Evolutionary conservation across 2,329 filamentous ascomycete species (phyloP), one percentile per base, ranked within the genome.

Genomic region (Dryadomyces quercivorus): DNA sequence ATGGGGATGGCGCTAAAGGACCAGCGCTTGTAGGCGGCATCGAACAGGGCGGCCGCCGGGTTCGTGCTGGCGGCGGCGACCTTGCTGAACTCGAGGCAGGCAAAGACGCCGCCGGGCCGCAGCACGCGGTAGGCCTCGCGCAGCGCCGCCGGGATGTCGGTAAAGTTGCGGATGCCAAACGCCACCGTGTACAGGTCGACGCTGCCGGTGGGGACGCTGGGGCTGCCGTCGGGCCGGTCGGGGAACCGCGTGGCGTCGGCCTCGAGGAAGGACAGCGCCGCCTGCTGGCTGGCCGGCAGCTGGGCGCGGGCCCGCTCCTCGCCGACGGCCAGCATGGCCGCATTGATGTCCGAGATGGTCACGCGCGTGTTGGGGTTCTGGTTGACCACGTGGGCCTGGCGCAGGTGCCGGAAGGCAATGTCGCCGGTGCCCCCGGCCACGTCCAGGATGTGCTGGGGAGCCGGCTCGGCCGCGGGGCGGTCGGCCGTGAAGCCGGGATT

Each of bases 121-220:
- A 98, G 76, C 2, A 97, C 89, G 7, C 93, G 82, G 70, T 84
- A 84, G 0, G 93, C 93, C 67, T 97, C 91, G 40, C 76, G 72
- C 55, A 98, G 72, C 0, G 92, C 94, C 0, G 80, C 79, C 50
- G 87, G 84, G 66, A 96, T 95, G 71, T 95, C 84, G 54, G 88
- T 93, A 72, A 98, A 98, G 71, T 98, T 98, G 52, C 93, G 81
- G 66, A 98, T 97, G 36, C 93, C 93, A 65, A 98, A 98, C 0
- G 92, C 90, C 3, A 98, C 93, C 0, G 93, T 98, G 73, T 98
- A 98, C 5, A 98, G 77, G 67, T 98, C 93, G 54, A 97, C 76
- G n/a, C 79, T 86, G 64, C 78, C 76, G 62, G 81, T 75, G 2
- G 84, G 76, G 54, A 96, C 79, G 18, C 70, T 69, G 2, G 72